phyloP scores from a whole-genome alignment of 78 protist genomes.

The Neovahlkampfia damariscottae region DNA sequence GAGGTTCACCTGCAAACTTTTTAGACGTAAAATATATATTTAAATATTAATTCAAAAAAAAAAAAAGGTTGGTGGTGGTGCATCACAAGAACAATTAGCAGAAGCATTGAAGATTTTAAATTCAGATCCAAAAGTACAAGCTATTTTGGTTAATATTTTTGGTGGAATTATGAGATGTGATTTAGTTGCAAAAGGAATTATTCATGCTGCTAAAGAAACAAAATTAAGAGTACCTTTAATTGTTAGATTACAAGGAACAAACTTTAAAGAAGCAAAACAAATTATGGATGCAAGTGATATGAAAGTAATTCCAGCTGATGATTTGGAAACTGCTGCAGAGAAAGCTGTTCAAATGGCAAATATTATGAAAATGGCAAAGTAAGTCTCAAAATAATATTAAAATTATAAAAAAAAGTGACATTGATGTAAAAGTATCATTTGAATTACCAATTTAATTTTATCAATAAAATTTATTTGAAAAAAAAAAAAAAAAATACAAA shows the following conservation, averaged over 20 bases:
- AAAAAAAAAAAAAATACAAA: too few species aligned
- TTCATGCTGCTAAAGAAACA: conserved; percentile 59
- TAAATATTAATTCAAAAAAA: too few species aligned
- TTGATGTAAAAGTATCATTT: background rate
- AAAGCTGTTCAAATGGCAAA: background rate
- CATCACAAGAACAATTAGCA: conserved; percentile 61
- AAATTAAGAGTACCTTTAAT: conserved; percentile 48
- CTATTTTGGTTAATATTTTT: conserved; percentile 82
- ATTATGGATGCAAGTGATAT: background rate
- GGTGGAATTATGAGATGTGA: conserved; percentile 88
- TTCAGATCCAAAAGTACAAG: conserved; percentile 47
- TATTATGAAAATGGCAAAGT: background rate
- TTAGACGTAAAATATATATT: too few species aligned
- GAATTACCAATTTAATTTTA: background rate
- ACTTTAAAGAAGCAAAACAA: background rate
- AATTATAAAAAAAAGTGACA: too few species aligned
- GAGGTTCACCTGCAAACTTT: conserved; percentile 97
- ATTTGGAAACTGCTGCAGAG: background rate
- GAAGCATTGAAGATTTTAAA: conserved; percentile 85
- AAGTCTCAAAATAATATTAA: too few species aligned
- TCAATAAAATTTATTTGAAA: too few species aligned
- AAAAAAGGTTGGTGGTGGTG: conserved; percentile 97
- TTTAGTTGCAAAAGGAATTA: conserved; percentile 76
- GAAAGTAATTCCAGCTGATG: background rate
- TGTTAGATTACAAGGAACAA: conserved; percentile 74